phyloP scores from a whole-genome alignment of 2,329 filamentous ascomycete species.

The Claviceps quebecensis region DNA sequence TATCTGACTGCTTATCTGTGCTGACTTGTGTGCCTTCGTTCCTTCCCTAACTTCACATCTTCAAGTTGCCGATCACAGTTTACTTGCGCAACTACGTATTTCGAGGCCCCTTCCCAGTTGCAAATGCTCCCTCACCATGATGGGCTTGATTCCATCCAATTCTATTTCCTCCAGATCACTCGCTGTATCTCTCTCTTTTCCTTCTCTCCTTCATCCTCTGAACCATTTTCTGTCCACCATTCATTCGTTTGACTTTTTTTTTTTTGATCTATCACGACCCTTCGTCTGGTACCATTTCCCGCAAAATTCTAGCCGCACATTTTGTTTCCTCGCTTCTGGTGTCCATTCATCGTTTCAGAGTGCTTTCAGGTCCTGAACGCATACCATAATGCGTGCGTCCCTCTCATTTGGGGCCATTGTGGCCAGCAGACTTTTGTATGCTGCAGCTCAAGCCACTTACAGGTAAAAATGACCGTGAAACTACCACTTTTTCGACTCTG shows the following conservation, averaged over 20 bases:
- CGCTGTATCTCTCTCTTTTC: too few relatives aligned
- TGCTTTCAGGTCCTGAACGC: background rate
- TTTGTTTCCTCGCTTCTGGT: slow-evolving; percentile 2
- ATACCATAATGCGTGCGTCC: slow-evolving; percentile 24
- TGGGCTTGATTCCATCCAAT: background rate
- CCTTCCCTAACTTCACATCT: background rate
- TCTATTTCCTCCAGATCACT: background rate
- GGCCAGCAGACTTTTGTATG: slow-evolving; percentile 20
- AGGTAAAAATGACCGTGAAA: slow-evolving; percentile 16
- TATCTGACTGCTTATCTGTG: background rate
- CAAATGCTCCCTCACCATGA: background rate
- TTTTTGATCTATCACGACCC: slow-evolving; percentile 1
- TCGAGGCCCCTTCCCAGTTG: background rate
- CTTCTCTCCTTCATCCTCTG: background rate
- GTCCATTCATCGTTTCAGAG: background rate
- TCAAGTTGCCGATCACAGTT: background rate
- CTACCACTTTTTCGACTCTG: background rate
- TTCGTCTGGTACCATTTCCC: slow-evolving; percentile 1
- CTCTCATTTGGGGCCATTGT: slow-evolving; percentile 21
- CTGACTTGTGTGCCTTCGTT: background rate
- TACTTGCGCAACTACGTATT: background rate
- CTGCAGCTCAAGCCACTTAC: slow-evolving; percentile 18
- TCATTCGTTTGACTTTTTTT: slow-evolving; percentile 4
- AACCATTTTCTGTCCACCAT: background rate
- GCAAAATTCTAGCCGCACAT: slow-evolving; percentile 2